Percentiles rank a stretch among this genome's conserved stretches.
Evolutionary conservation across 2,329 filamentous ascomycete genomes (phyloP).

Genomic region (Sclerotinia minor): DNA sequence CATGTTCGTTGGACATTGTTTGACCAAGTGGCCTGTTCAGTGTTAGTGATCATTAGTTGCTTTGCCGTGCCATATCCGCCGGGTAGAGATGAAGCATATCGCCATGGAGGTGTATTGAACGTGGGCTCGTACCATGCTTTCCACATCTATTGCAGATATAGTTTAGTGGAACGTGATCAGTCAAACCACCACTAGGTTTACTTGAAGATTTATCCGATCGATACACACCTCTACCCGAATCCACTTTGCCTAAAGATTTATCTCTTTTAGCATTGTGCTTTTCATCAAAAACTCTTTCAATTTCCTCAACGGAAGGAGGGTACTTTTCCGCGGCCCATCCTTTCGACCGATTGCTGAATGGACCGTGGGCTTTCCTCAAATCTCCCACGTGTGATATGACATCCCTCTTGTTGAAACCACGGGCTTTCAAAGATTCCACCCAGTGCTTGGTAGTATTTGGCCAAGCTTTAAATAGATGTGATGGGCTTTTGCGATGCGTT

Average conservation of each 20-base stretch:
- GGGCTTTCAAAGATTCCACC: constrained; percentile 31
- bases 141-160: constrained; percentile 39
- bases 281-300: constrained; percentile 27
- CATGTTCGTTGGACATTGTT: constrained; percentile 47
- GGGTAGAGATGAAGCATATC: background rate
- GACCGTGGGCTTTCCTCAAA: constrained; percentile 31
- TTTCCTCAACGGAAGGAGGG: constrained; percentile 24
- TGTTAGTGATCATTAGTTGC: constrained; percentile 16
- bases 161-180: constrained; percentile 19
- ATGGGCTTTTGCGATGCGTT: constrained; percentile 30
- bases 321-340: constrained; percentile 4
- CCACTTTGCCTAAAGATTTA: background rate
- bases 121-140: constrained; percentile 30
- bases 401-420: constrained; percentile 28
- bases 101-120: background rate
- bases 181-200: background rate
- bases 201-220: background rate
- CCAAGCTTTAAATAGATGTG: constrained; percentile 31
- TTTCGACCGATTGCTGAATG: constrained; percentile 2
- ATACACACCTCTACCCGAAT: background rate
- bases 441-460: constrained; percentile 35
- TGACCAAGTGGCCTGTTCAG: constrained; percentile 44
- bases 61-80: background rate
- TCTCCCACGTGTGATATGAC: constrained; percentile 27
- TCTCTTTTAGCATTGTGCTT: background rate